Evolutionary conservation across 176 grass and related monocot species (phyloP), one percentile per base, ranked within the genome.

Genomic region (Neostapfia colusana): DNA sequence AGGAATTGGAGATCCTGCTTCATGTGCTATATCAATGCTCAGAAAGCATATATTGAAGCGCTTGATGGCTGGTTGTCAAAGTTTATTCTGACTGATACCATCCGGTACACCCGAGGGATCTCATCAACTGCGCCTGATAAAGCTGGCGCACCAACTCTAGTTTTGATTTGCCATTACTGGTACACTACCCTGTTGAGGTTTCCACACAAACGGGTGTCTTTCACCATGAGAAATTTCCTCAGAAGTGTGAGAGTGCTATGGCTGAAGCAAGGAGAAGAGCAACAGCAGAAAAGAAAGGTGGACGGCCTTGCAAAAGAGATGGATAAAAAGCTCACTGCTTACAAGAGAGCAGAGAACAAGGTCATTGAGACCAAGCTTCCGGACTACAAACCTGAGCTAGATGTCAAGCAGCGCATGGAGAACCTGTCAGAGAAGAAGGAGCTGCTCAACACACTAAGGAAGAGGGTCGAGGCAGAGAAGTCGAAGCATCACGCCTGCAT

Each of bases 1-100:
- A 88, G 89, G 35, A 94, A 98, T 48, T 98, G 95, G 95, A 93
- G 95, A 71, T 82, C 87, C 21, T 94, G 89, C 82, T 94, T 98
- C 40, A 44, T 80, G 25, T 55, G 79, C 25, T 98, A 98, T 61
- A 34, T 98, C 28, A 75, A 44, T 0, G 84, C 95, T 23, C 95
- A 94, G 74, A 98, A 88, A 43, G 79, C 76, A 26, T 98, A 98
- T 14, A 74, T 88, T 17, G 91, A 99, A 79, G 85, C 91, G 56
- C 89, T 99, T 39, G 84, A 99, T 72, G 87, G 89, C 42, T 98
- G 95, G 95, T 17, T 98, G n/a, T 92, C 87, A 0, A 99, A 90
- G 81, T 99, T 99, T 26, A 81, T 99, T 53, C 34, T 89, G 58
- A 85, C 95, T 2, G 87, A 95, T 43, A 80, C 84, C 12, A 86